These are phyloP conservation scores for Cucurbita moschata DNA, from an alignment of 306 rosid genomes.

Conservation along the genomic window DNA sequence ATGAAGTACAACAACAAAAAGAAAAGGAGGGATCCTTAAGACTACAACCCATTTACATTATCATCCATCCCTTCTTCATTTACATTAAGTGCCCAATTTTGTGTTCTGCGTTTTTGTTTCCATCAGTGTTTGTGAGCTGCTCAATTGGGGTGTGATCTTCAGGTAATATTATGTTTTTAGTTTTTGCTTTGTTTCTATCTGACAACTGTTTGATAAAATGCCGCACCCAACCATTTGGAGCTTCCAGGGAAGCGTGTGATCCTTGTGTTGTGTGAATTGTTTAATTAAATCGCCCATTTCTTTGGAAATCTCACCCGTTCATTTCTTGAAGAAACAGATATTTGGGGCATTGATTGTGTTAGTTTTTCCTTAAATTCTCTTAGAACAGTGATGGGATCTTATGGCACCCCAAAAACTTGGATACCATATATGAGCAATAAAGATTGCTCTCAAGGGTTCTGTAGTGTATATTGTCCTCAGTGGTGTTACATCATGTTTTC, in stretches of 20 bases:
- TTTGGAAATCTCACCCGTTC: background rate
- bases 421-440: constrained; percentile 56
- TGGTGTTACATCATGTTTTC: constrained; percentile 66
- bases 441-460: constrained; percentile 83
- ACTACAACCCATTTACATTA: constrained; percentile 13
- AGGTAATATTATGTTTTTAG: constrained; percentile 8
- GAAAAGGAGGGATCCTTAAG: constrained; percentile 15
- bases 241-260: background rate
- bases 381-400: constrained; percentile 36
- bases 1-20: constrained; percentile 12
- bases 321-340: background rate
- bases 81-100: constrained; percentile 5
- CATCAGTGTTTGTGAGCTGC: constrained; percentile 2
- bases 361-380: background rate
- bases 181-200: background rate
- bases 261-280: background rate
- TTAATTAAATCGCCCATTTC: background rate
- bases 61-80: constrained; percentile 10
- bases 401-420: constrained; percentile 57
- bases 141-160: constrained; percentile 4
- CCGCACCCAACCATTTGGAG: background rate
- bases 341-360: background rate
- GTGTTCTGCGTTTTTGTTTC: background rate
- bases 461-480: constrained; percentile 70
- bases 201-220: background rate